Conservation (phyloP, 2,329 filamentous ascomycete species). For the Westerdykella aurantiaca region DNA sequence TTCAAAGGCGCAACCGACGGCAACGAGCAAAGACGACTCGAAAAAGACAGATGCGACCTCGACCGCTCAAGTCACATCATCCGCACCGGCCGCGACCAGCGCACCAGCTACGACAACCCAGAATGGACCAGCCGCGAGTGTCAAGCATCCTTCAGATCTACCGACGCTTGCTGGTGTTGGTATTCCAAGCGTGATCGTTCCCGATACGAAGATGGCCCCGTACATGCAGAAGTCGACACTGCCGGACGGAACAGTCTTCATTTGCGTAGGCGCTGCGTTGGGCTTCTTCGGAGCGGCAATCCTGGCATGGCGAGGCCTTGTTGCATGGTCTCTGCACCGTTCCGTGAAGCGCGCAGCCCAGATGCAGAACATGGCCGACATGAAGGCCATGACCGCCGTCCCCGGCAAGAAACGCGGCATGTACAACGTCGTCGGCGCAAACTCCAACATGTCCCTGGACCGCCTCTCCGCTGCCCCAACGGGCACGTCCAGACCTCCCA, state of each 20-base stretch:
- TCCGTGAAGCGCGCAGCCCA: constrained; percentile 82
- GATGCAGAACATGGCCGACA: constrained; percentile 63
- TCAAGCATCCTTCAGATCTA: constrained; percentile 35
- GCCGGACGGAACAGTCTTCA: constrained; percentile 94
- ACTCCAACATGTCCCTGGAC: constrained; percentile 53
- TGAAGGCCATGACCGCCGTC: constrained; percentile 55
- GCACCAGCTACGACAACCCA: constrained; percentile 19
- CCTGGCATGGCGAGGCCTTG: constrained; percentile 78
- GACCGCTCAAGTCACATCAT: constrained; percentile 15
- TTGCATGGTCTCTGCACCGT: constrained; percentile 87
- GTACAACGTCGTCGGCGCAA: constrained; percentile 43
- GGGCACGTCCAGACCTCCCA: constrained; percentile 25
- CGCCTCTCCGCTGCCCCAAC: constrained; percentile 39
- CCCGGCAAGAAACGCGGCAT: constrained; percentile 35
- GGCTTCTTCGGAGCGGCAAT: constrained; percentile 78
- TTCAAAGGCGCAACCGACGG: constrained; percentile 11
- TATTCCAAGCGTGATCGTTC: constrained; percentile 67
- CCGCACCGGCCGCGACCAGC: constrained; percentile 10
- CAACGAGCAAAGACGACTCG: constrained; percentile 4
- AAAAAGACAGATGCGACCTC: constrained; percentile 3
- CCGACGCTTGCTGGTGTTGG: constrained; percentile 53
- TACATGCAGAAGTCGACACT: constrained; percentile 84
- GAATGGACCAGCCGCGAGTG: not conserved
- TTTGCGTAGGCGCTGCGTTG: constrained; percentile 82
- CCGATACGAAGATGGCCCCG: constrained; percentile 75